These are phyloP conservation scores for Alternaria viburni DNA, from an alignment of 2,329 filamentous ascomycete species.

Conservation along the genomic window DNA sequence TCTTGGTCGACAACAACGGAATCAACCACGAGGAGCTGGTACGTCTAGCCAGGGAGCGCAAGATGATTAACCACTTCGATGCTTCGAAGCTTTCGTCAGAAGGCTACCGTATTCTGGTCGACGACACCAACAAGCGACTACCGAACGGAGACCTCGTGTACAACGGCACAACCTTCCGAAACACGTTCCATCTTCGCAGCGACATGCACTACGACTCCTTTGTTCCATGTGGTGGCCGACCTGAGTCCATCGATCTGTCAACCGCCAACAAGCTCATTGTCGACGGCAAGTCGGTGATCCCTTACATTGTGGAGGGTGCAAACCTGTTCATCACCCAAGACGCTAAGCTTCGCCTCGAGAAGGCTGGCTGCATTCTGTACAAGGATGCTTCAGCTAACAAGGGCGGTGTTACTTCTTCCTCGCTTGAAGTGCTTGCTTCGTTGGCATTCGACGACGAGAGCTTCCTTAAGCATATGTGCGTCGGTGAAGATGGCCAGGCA, in stretches of 20 bases:
- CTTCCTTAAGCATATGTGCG: conserved; percentile 94
- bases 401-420: conserved; percentile 96
- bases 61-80: conserved; percentile 91
- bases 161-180: conserved; percentile 95
- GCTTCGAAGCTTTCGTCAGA: conserved; percentile 81
- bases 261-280: conserved; percentile 87
- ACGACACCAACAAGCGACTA: conserved; percentile 87
- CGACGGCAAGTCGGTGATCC: conserved; percentile 84
- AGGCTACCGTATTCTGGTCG: conserved; percentile 90
- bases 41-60: conserved; percentile 82
- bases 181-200: conserved; percentile 91
- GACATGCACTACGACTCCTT: conserved; percentile 80
- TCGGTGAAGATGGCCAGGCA: conserved; percentile 74
- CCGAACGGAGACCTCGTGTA: conserved; percentile 84
- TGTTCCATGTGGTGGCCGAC: conserved; percentile 94
- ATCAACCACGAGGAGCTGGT: conserved; percentile 83
- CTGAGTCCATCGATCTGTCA: conserved; percentile 93
- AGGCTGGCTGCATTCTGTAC: conserved; percentile 92
- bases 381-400: conserved; percentile 99
- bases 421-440: conserved; percentile 91
- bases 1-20: conserved; percentile 90
- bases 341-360: conserved; percentile 91
- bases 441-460: conserved; percentile 90
- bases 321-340: conserved; percentile 99
- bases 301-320: conserved; percentile 96